Evolutionary conservation across 805 yeast species (phyloP).

Genomic region (Pichia membranifaciens): DNA sequence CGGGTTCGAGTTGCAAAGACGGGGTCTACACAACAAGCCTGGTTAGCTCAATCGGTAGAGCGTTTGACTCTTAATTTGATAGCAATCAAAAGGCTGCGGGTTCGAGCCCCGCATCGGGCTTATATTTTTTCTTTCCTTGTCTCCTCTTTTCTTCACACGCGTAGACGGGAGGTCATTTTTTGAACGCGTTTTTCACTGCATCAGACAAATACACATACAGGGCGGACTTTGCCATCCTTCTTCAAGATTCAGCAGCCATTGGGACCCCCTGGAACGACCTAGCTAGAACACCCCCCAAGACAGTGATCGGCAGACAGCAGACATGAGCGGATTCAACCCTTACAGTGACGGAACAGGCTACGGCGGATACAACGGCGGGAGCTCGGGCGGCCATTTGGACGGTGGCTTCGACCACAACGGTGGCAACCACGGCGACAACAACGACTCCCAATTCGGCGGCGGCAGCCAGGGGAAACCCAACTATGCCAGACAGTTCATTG

Average conservation of each 20-base stretch:
- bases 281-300: too few species aligned
- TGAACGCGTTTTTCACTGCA: conserved; percentile 1
- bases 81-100: conserved; percentile 16
- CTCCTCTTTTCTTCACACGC: too few species aligned
- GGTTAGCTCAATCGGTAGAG: conserved; percentile 17
- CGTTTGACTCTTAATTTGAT: conserved; percentile 14
- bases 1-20: too few species aligned
- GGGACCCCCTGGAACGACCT: too few species aligned
- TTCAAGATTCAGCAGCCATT: too few species aligned
- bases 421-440: conserved; percentile 16
- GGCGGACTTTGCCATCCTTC: too few species aligned
- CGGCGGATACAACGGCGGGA: conserved; percentile 14
- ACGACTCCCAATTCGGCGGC: conserved; percentile 10
- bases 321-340: conserved; percentile 32
- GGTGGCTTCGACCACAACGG: conserved; percentile 25
- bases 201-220: too few species aligned
- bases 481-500: conserved; percentile 32
- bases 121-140: conserved; percentile 1
- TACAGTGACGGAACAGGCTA: conserved; percentile 30
- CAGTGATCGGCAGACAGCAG: too few species aligned
- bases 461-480: conserved; percentile 18
- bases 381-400: conserved; percentile 15
- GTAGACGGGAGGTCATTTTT: too few species aligned
- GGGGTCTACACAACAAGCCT: conserved; percentile 2
- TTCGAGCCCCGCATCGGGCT: conserved; percentile 17